Percentiles rank a stretch among this genome's conserved stretches.
Evolutionary conservation across 805 yeast genomes (phyloP).

Genomic region (Torulaspora quercuum): DNA sequence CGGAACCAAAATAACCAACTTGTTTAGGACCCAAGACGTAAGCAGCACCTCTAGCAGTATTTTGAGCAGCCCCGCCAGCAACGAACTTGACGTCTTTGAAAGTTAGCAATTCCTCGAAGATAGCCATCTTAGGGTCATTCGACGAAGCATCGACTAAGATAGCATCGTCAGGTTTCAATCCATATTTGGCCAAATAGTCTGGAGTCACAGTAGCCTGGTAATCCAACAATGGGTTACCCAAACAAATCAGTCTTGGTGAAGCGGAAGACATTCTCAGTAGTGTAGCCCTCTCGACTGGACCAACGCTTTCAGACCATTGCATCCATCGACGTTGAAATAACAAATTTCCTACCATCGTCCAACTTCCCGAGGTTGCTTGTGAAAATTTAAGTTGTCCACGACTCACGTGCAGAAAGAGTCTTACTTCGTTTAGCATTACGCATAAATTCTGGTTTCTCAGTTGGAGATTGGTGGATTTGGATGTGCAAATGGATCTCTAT

Average conservation of each 20-base stretch:
- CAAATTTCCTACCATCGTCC: not conserved
- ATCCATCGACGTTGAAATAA: not conserved
- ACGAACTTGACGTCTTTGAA: conserved; percentile 60
- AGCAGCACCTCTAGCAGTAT: conserved; percentile 98
- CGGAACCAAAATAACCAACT: conserved; percentile 93
- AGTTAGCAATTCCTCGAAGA: conserved; percentile 72
- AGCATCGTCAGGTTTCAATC: conserved; percentile 87
- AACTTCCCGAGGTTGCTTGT: conserved; percentile 7
- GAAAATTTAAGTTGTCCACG: conserved; percentile 5
- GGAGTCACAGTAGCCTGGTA: conserved; percentile 71
- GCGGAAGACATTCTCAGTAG: conserved; percentile 8
- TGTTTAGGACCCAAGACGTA: conserved; percentile 76
- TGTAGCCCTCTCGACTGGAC: not conserved
- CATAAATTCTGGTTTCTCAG: no score
- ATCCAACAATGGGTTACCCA: conserved; percentile 91
- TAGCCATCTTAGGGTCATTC: conserved; percentile 80
- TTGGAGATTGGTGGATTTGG: no score
- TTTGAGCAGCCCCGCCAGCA: conserved; percentile 99
- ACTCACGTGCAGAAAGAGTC: conserved; percentile 5
- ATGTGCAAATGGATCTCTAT: no score
- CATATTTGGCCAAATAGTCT: conserved; percentile 74
- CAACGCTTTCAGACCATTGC: not conserved
- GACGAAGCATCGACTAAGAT: conserved; percentile 55
- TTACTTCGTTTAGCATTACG: conserved; percentile 4
- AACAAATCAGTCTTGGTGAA: conserved; percentile 54